phyloP scores from a whole-genome alignment of 1,284 basidiomycete genomes.

The Cutaneotrichosporon spelunceum region DNA sequence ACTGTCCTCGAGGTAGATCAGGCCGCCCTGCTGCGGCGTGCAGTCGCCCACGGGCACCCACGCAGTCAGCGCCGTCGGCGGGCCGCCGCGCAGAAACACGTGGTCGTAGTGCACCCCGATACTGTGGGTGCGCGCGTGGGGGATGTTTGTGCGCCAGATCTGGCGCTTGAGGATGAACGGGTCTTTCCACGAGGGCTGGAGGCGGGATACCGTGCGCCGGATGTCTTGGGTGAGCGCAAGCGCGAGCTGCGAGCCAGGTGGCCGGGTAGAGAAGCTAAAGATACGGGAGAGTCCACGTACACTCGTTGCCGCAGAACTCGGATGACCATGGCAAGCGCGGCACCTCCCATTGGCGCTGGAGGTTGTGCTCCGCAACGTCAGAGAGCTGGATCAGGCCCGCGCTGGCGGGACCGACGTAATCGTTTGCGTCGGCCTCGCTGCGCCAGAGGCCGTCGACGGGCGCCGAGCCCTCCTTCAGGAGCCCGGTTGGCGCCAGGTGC shows the following conservation, averaged over 20 bases:
- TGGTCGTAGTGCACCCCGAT: conserved; percentile 30
- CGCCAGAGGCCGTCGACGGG: conserved; percentile 5
- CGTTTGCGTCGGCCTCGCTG: conserved; percentile 6
- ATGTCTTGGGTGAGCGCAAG: conserved; percentile 14
- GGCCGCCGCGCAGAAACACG: conserved; percentile 28
- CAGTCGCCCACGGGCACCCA: conserved; percentile 35
- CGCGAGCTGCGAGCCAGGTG: background rate
- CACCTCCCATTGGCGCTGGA: conserved; percentile 12
- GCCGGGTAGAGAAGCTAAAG: too few relatives aligned
- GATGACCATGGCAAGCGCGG: conserved; percentile 7
- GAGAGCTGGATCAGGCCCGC: background rate
- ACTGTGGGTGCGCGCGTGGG: conserved; percentile 14
- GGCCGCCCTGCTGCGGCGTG: conserved; percentile 24
- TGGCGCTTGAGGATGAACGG: conserved; percentile 24
- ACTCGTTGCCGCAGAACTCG: conserved; percentile 16
- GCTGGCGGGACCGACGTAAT: background rate
- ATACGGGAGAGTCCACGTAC: conserved; percentile 9
- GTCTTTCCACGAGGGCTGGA: conserved; percentile 18
- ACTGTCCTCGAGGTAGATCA: conserved; percentile 31
- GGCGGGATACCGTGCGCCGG: conserved; percentile 13
- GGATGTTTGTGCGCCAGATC: conserved; percentile 26
- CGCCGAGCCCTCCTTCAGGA: conserved; percentile 17
- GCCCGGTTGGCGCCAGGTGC: conserved; percentile 15
- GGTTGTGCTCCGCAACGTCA: background rate
- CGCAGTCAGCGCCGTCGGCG: conserved; percentile 30